Percentiles rank a stretch among this genome's conserved stretches.
Conservation (phyloP, 192 early-diverging fungal species). For the Backusella sp. region DNA sequence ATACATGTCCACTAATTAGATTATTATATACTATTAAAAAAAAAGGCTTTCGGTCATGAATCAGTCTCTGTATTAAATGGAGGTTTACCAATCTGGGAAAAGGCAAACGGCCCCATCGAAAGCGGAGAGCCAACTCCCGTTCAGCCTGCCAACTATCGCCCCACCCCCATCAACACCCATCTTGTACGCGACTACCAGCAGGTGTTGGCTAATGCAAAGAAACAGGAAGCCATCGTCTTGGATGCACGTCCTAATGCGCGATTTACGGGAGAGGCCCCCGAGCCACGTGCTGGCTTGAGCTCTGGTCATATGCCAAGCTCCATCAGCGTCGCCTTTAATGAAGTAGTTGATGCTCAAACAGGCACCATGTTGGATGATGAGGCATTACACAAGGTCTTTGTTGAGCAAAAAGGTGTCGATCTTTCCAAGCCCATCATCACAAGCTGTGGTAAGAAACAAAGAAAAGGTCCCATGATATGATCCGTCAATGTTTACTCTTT, state of each 20-base stretch:
- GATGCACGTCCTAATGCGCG: constrained; percentile 69
- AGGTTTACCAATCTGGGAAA: constrained; percentile 80
- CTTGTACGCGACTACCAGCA: constrained; percentile 60
- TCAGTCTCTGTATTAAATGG: constrained; percentile 89
- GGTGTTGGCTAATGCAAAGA: constrained; percentile 54
- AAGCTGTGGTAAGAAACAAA: constrained; percentile 64
- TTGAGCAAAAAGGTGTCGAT: constrained; percentile 63
- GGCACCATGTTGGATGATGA: constrained; percentile 54
- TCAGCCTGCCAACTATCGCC: constrained; percentile 38
- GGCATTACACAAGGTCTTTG: constrained; percentile 52
- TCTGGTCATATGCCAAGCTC: constrained; percentile 84
- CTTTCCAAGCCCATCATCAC: constrained; percentile 69
- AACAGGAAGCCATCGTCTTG: constrained; percentile 45
- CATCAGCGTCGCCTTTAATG: constrained; percentile 70
- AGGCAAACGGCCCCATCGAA: constrained; percentile 49
- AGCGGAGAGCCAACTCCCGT: constrained; percentile 32
- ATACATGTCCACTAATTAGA: not conserved
- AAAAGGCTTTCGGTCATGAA: constrained; percentile 84
- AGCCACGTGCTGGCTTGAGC: constrained; percentile 74
- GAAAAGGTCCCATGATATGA: not conserved
- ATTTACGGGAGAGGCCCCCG: constrained; percentile 72
- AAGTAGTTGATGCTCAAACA: constrained; percentile 55
- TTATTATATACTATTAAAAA: not conserved
- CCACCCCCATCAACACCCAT: constrained; percentile 23
- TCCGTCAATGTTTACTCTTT: not conserved